Evolutionary conservation across 1,139 yeast genomes (phyloP).

Genomic region (Pichia sp.): DNA sequence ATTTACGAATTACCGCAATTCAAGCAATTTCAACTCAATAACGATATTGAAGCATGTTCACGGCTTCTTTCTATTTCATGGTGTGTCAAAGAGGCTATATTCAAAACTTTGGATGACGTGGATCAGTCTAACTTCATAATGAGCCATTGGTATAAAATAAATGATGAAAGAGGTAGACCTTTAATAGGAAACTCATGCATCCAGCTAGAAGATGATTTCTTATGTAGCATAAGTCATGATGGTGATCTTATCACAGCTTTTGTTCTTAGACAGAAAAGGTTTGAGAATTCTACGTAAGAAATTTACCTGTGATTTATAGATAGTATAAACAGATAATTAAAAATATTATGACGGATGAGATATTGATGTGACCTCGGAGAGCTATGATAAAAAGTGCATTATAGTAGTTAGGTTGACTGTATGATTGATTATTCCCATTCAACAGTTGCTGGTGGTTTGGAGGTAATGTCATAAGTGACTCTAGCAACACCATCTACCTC

Average conservation of each 20-base stretch:
- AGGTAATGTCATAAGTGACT: slow-evolving; percentile 96
- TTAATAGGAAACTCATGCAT: slow-evolving; percentile 28
- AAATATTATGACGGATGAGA: no score
- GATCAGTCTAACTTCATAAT: slow-evolving; percentile 51
- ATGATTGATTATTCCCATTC: slow-evolving; percentile 99
- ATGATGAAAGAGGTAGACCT: slow-evolving; percentile 34
- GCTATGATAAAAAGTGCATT: no score
- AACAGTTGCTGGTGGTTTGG: slow-evolving; percentile 99
- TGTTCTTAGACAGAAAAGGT: slow-evolving; percentile 38
- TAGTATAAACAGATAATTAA: no score
- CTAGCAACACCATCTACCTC: slow-evolving; percentile 99
- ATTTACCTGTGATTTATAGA: no score
- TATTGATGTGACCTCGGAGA: no score
- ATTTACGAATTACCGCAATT: slow-evolving; percentile 39
- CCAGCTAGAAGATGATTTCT: slow-evolving; percentile 36
- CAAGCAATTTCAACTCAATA: slow-evolving; percentile 11
- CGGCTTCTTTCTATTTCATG: slow-evolving; percentile 45
- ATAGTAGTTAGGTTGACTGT: no score
- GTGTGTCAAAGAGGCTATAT: slow-evolving; percentile 75
- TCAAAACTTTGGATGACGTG: slow-evolving; percentile 44
- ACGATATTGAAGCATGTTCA: slow-evolving; percentile 27
- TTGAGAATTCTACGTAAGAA: no score
- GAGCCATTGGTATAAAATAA: slow-evolving; percentile 51
- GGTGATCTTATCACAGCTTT: slow-evolving; percentile 38
- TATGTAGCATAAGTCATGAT: slow-evolving; percentile 60